Evolutionary conservation across 225 moss, liverwort and hornwort genomes (phyloP).

Genomic region (Pseudisothecium myosuroides): DNA sequence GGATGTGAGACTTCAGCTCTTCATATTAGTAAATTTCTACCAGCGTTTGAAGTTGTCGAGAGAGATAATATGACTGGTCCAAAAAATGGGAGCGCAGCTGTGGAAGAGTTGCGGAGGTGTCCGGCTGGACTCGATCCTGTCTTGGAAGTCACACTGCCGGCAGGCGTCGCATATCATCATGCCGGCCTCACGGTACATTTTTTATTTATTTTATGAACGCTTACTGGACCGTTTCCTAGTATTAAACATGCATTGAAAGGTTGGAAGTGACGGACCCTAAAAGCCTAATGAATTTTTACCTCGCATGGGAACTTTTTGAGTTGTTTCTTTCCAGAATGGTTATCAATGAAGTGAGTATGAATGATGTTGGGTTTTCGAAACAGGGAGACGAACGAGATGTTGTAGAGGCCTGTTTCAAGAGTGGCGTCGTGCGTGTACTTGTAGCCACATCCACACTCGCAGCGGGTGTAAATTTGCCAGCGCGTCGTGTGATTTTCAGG

Average conservation of each 20-base stretch:
- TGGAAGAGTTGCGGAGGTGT: constrained; percentile 66
- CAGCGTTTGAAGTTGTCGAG: constrained; percentile 22
- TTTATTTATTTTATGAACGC: not conserved
- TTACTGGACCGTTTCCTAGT: not conserved
- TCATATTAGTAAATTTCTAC: constrained; percentile 78
- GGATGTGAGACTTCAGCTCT: constrained; percentile 92
- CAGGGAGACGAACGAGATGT: constrained; percentile 88
- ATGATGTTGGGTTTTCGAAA: not conserved
- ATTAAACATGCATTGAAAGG: not conserved
- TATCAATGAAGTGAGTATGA: not conserved
- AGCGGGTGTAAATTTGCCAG: constrained; percentile 92
- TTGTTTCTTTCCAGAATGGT: not conserved
- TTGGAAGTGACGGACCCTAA: not conserved
- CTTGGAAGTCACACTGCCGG: constrained; percentile 65
- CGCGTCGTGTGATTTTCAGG: constrained; percentile 89
- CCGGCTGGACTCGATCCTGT: constrained; percentile 85
- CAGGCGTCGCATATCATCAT: constrained; percentile 94
- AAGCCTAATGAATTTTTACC: not conserved
- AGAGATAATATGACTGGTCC: constrained; percentile 22
- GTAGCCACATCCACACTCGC: constrained; percentile 95
- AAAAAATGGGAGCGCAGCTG: constrained; percentile 51
- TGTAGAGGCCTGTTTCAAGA: constrained; percentile 85
- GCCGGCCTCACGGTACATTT: constrained; percentile 83
- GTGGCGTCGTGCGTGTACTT: constrained; percentile 77
- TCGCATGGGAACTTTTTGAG: not conserved